These are phyloP conservation scores for Geosmithia flava DNA, from an alignment of 2,329 filamentous ascomycete genomes.

Conservation along the genomic window DNA sequence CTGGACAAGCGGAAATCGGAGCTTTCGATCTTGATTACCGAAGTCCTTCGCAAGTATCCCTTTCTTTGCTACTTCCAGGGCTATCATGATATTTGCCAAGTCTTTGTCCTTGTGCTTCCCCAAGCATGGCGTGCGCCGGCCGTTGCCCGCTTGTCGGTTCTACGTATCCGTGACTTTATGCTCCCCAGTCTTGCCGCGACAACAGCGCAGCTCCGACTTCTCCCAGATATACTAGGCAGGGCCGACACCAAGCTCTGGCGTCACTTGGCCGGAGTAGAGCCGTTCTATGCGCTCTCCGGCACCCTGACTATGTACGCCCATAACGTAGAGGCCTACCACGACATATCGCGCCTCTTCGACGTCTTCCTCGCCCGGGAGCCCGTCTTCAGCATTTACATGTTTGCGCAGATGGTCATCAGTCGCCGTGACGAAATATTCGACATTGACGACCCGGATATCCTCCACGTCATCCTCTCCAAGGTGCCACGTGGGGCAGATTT, in stretches of 20 bases:
- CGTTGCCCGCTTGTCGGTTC: constrained; percentile 70
- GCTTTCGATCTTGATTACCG: constrained; percentile 67
- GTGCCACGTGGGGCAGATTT: constrained; percentile 72
- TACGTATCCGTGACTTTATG: constrained; percentile 97
- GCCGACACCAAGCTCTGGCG: constrained; percentile 60
- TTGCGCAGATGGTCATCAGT: constrained; percentile 74
- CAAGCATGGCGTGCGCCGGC: constrained; percentile 45
- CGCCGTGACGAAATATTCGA: constrained; percentile 77
- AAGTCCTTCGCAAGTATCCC: constrained; percentile 68
- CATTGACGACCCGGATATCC: constrained; percentile 86
- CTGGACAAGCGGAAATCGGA: constrained; percentile 60
- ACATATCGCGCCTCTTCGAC: constrained; percentile 87
- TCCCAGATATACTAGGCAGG: constrained; percentile 66
- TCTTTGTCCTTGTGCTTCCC: constrained; percentile 77
- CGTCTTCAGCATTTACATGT: constrained; percentile 83
- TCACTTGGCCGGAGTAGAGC: constrained; percentile 68
- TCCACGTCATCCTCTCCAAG: constrained; percentile 79
- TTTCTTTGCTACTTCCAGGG: constrained; percentile 94
- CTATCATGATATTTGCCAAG: constrained; percentile 97
- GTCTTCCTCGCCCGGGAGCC: constrained; percentile 78
- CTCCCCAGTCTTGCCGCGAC: constrained; percentile 75
- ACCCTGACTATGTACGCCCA: constrained; percentile 95
- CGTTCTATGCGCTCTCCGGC: constrained; percentile 87
- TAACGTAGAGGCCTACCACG: constrained; percentile 79
- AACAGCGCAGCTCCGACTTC: constrained; percentile 71